Evolutionary conservation across 2,329 filamentous ascomycete genomes (phyloP), one percentile per base, ranked within the genome.

Genomic region (Xylariaceae sp.): DNA sequence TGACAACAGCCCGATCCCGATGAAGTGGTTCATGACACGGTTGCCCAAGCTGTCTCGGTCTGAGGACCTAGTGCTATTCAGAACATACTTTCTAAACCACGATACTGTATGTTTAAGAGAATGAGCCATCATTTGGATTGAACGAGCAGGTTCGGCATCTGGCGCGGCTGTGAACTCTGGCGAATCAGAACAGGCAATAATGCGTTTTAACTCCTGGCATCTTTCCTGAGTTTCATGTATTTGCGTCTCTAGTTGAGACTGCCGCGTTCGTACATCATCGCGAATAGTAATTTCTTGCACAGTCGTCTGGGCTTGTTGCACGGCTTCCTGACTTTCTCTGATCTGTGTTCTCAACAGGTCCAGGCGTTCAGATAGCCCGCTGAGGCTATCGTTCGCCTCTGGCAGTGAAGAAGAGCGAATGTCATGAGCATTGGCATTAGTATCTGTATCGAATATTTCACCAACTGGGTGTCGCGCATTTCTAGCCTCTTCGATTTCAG

Each of bases 221-320:
- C 39, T 43, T 39, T 15, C 39, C 15, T 39, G 35, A 18, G 30
- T 32, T 33, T 19, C 5, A 5, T 39, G 31, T 32, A 47, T 48
- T 17, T 30, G 14, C 36, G 31, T 44, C 39, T 40, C 35, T n/a
- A 39, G 42, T 5, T 2, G 6, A 1, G 31, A 45, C 15, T 31
- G 30, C 11, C 30, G 27, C 11, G 42, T 27, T 12, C 19, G 12
- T 14, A 48, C 42, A 6, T 47, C 42, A 12, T 49, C 47, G 11
- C 39, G 27, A 32, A 48, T 42, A n/a, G 49, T 45, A 32, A 42
- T 30, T n/a, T 54, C 36, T 27, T 47, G 44, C 14, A 53, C 7
- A 12, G 15, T n/a, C 22, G 44, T 45, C 39, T 48, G 41, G 18
- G 50, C 43, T 45, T 44, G 10, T 11, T 48, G 19, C 18, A 55